Conservation (phyloP, 1,139 yeast species). For the Blastobotrys niveus region DNA sequence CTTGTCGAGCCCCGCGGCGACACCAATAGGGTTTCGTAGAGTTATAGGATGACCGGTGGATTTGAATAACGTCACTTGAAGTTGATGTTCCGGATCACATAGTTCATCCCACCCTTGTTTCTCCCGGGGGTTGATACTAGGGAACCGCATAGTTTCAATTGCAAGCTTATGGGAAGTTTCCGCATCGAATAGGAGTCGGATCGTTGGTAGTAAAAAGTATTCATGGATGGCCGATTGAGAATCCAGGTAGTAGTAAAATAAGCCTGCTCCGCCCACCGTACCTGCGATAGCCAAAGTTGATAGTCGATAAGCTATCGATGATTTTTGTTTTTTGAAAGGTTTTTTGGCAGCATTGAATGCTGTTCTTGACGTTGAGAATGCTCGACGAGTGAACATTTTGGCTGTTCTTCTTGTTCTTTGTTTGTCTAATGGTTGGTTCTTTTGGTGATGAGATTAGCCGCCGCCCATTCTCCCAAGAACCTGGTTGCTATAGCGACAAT, state of each 20-base stretch:
- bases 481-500: no score
- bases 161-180: slow-evolving; percentile 82
- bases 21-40: slow-evolving; percentile 73
- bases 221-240: slow-evolving; percentile 82
- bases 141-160: slow-evolving; percentile 56
- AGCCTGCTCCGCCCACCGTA: slow-evolving; percentile 29
- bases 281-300: slow-evolving; percentile 33
- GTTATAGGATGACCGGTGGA: slow-evolving; percentile 30
- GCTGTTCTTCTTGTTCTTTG: no score
- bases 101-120: slow-evolving; percentile 28
- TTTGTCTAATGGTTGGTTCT: no score
- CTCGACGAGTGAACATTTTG: no score
- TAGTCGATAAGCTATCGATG: slow-evolving; percentile 20
- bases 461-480: no score
- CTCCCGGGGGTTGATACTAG: slow-evolving; percentile 31
- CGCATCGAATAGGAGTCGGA: slow-evolving; percentile 68
- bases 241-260: slow-evolving; percentile 49
- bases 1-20: slow-evolving; percentile 95
- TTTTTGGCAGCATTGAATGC: no score
- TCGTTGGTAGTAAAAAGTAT: slow-evolving; percentile 68
- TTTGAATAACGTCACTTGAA: slow-evolving; percentile 31
- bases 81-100: slow-evolving; percentile 30
- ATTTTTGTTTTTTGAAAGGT: slow-evolving; percentile 10
- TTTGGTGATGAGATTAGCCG: no score
- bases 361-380: no score